phyloP scores from a whole-genome alignment of 768 basidiomycete species.

The Cubamyces sp. region DNA sequence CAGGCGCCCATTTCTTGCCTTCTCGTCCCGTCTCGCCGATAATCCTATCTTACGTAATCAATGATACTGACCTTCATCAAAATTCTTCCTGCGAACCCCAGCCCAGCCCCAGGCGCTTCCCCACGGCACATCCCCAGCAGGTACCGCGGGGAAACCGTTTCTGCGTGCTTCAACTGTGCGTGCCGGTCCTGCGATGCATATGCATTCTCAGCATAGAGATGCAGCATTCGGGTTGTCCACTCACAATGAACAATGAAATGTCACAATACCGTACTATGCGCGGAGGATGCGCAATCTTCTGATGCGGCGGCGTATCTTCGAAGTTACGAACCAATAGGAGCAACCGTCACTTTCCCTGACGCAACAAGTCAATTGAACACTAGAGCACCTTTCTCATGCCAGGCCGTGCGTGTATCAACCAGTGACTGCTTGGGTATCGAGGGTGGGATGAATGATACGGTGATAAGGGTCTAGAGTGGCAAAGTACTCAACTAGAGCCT shows the following conservation, averaged over 20 bases:
- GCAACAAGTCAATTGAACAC: constrained; percentile 2
- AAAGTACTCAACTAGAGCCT: too few relatives aligned
- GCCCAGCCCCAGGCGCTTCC: neutral
- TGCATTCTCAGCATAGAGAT: too few relatives aligned
- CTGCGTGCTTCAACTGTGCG: neutral
- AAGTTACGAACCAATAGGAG: neutral
- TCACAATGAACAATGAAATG: neutral
- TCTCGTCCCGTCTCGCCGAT: constrained; percentile 21
- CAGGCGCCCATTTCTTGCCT: constrained; percentile 14
- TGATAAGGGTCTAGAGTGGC: too few relatives aligned
- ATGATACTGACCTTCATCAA: neutral
- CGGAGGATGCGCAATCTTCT: neutral
- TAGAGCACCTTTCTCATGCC: neutral
- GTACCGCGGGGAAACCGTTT: neutral
- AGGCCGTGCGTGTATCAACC: neutral
- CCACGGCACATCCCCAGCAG: constrained; percentile 11
- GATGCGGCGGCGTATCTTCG: constrained; percentile 1
- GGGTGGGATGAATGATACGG: constrained; percentile 3
- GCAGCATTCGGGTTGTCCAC: neutral
- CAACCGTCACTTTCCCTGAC: neutral
- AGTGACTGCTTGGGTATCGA: neutral
- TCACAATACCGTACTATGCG: neutral
- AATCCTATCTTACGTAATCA: constrained; percentile 20
- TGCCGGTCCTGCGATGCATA: neutral
- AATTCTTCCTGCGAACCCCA: constrained; percentile 10